phyloP scores from a whole-genome alignment of 106 monocot species.

The Dendrobium catenatum region DNA sequence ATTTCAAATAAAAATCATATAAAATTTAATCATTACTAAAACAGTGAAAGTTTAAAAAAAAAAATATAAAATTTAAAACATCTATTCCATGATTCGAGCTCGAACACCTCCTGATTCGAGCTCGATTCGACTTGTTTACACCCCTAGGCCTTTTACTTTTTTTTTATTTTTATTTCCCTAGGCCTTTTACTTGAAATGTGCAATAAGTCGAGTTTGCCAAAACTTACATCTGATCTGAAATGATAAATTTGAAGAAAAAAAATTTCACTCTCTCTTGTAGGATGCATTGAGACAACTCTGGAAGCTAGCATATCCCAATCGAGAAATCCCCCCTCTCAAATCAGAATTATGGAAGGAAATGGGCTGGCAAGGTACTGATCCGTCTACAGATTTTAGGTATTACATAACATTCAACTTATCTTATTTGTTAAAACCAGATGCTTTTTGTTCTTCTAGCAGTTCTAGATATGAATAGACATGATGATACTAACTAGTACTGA shows the following conservation, averaged over 20 bases:
- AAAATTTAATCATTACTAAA: no score
- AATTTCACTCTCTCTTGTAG: slow-evolving; percentile 20
- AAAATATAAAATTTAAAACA: no score
- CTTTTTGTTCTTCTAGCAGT: not conserved
- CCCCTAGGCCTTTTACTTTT: no score
- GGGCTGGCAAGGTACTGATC: slow-evolving; percentile 78
- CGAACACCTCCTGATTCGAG: no score
- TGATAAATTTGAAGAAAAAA: not conserved
- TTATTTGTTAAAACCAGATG: not conserved
- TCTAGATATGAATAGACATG: not conserved
- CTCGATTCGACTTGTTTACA: no score
- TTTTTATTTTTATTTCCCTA: no score
- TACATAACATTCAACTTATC: not conserved
- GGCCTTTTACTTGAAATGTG: not conserved
- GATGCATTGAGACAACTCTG: slow-evolving; percentile 74
- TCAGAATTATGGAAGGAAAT: slow-evolving; percentile 74
- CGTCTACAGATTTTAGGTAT: slow-evolving; percentile 74
- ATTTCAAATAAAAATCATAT: no score
- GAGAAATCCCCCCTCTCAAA: slow-evolving; percentile 66
- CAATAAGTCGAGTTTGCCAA: not conserved
- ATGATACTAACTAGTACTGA: not conserved
- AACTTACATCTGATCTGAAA: not conserved
- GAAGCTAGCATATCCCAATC: slow-evolving; percentile 68
- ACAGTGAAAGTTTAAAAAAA: no score
- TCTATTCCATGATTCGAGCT: no score